Percentiles rank a stretch among this genome's conserved stretches.
phyloP scores from a whole-genome alignment of 495 filamentous ascomycete species.

The Trichocladium uniseriatum region DNA sequence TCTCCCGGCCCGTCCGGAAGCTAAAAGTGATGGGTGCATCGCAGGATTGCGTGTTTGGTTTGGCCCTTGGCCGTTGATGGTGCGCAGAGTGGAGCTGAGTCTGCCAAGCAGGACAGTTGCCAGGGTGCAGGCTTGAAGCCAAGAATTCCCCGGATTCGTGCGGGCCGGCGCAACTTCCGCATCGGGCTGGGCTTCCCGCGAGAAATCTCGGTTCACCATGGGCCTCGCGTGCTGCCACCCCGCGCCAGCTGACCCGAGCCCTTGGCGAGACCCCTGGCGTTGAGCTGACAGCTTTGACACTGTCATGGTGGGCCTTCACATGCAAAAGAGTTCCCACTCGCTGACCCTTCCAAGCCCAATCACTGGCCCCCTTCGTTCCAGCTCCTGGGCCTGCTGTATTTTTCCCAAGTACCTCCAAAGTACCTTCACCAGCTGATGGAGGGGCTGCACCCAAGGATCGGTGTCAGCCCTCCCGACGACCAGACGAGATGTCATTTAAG shows the following conservation, averaged over 20 bases:
- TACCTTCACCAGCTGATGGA: no score
- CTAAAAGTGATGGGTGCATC: background rate
- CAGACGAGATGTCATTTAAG: background rate
- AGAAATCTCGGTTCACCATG: conserved; percentile 1
- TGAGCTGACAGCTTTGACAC: background rate
- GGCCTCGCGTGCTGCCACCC: background rate
- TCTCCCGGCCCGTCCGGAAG: no score
- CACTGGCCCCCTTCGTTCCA: no score
- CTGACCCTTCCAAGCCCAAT: background rate
- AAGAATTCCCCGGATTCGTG: conserved; percentile 16
- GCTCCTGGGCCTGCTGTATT: no score
- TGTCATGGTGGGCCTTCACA: conserved; percentile 5
- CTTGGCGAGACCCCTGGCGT: no score
- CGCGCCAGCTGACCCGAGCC: conserved; percentile 1
- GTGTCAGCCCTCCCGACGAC: background rate
- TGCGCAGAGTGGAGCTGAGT: background rate
- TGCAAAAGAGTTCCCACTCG: background rate
- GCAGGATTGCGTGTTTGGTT: background rate
- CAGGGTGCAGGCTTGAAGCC: no score
- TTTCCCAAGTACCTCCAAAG: no score
- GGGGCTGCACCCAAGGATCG: background rate
- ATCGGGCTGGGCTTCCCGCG: conserved; percentile 3
- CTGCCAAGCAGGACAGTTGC: no score
- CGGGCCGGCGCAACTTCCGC: conserved; percentile 9
- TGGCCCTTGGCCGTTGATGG: background rate